Evolutionary conservation across 139 green algal species (phyloP).

Genomic region (Picochlorum sp.): DNA sequence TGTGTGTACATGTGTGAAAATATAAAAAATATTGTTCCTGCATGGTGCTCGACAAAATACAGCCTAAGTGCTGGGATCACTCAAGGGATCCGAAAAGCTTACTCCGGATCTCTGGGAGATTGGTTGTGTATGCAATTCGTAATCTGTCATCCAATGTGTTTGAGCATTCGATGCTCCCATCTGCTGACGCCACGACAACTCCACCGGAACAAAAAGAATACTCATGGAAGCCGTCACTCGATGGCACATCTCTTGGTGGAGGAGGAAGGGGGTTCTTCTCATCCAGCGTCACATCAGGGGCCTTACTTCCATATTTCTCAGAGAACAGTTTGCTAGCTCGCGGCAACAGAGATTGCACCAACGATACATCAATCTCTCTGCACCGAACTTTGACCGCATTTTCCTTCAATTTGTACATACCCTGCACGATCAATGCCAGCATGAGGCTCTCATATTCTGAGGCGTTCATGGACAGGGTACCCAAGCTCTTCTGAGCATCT

Average conservation of each 20-base stretch:
- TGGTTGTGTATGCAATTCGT: slow-evolving; percentile 66
- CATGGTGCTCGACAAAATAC: background rate
- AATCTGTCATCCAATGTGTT: slow-evolving; percentile 94
- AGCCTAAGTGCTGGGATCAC: background rate
- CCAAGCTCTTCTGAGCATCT: slow-evolving; percentile 53
- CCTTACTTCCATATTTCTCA: slow-evolving; percentile 32
- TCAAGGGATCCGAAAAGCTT: slow-evolving; percentile 53
- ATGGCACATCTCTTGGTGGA: slow-evolving; percentile 35
- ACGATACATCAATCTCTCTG: slow-evolving; percentile 57
- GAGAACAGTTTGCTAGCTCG: slow-evolving; percentile 20
- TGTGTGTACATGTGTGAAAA: no score
- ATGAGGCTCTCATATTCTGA: slow-evolving; percentile 76
- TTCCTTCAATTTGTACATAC: slow-evolving; percentile 67
- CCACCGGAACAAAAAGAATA: slow-evolving; percentile 64
- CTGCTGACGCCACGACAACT: slow-evolving; percentile 69
- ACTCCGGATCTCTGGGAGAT: slow-evolving; percentile 61
- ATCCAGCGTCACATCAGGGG: slow-evolving; percentile 56
- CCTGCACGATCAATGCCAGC: slow-evolving; percentile 76
- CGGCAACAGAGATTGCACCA: slow-evolving; percentile 53
- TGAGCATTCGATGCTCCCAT: slow-evolving; percentile 79
- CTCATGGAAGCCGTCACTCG: slow-evolving; percentile 33
- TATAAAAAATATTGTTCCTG: no score
- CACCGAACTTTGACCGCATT: slow-evolving; percentile 50
- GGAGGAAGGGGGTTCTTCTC: slow-evolving; percentile 58
- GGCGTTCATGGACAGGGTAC: slow-evolving; percentile 48